phyloP scores from a whole-genome alignment of 352 stramenopile genomes.

The Thalassiosira ordinaria region DNA sequence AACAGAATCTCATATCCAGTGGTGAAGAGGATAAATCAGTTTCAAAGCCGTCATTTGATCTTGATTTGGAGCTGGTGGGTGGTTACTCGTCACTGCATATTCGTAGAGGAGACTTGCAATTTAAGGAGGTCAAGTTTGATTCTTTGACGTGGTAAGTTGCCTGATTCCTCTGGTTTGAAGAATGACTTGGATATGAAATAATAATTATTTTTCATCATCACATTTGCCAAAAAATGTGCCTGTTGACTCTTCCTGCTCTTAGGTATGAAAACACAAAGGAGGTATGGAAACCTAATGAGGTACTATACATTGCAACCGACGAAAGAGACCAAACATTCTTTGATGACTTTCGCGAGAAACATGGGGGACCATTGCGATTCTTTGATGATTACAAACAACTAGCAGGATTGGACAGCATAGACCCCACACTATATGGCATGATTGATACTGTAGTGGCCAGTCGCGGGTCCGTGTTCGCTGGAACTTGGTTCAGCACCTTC shows the following conservation, averaged over 20 bases:
- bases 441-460: slow-evolving; percentile 80
- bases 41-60: slow-evolving; percentile 4
- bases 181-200: too few species aligned
- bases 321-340: slow-evolving; percentile 85
- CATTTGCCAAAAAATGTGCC: too few species aligned
- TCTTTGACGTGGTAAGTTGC: slow-evolving; percentile 67
- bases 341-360: slow-evolving; percentile 76
- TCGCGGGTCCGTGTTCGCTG: slow-evolving; percentile 67
- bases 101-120: slow-evolving; percentile 86
- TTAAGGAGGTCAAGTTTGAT: slow-evolving; percentile 83
- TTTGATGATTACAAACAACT: slow-evolving; percentile 85
- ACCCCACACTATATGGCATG: slow-evolving; percentile 82
- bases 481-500: slow-evolving; percentile 88
- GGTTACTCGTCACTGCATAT: slow-evolving; percentile 84
- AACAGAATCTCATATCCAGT: slow-evolving; percentile 17
- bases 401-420: slow-evolving; percentile 67
- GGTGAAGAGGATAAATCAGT: not conserved
- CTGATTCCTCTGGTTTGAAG: too few species aligned
- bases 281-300: slow-evolving; percentile 67
- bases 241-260: slow-evolving; percentile 33
- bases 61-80: slow-evolving; percentile 52
- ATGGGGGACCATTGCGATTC: slow-evolving; percentile 73
- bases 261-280: slow-evolving; percentile 79
- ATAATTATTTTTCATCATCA: too few species aligned
- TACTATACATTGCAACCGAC: slow-evolving; percentile 88